phyloP scores from a whole-genome alignment of 2,329 filamentous ascomycete genomes.

The Beauveria sp. region DNA sequence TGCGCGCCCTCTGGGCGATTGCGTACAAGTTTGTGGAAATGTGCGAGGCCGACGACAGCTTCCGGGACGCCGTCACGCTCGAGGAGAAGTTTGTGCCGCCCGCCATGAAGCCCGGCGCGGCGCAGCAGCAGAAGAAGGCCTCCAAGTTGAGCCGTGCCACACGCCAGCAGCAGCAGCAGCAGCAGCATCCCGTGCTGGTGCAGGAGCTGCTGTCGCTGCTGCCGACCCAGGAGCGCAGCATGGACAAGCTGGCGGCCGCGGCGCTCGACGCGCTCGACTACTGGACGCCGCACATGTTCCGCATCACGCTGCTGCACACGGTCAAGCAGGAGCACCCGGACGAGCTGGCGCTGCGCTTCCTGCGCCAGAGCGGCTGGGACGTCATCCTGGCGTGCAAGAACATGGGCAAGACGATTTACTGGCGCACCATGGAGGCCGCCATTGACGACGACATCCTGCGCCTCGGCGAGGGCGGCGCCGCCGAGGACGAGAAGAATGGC shows the following conservation, averaged over 20 bases:
- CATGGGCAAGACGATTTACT: conserved; percentile 83
- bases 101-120: conserved; percentile 16
- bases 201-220: conserved; percentile 29
- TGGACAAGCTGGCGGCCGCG: conserved; percentile 75
- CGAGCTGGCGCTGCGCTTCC: conserved; percentile 65
- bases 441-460: conserved; percentile 77
- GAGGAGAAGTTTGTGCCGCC: conserved; percentile 26
- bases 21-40: conserved; percentile 67
- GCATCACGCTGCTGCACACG: conserved; percentile 76
- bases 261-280: conserved; percentile 70
- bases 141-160: conserved; percentile 23
- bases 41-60: conserved; percentile 15
- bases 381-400: conserved; percentile 80
- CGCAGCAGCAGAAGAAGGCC: conserved; percentile 8
- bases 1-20: conserved; percentile 72
- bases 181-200: conserved; percentile 30
- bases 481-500: conserved; percentile 46
- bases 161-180: conserved; percentile 57
- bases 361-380: conserved; percentile 81
- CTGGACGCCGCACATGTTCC: conserved; percentile 64
- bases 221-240: conserved; percentile 58
- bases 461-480: conserved; percentile 57
- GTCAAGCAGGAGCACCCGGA: conserved; percentile 88
- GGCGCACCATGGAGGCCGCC: conserved; percentile 69
- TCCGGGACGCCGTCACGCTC: conserved; percentile 19